These are phyloP conservation scores for Populus deltoides DNA, from an alignment of 345 rosid species.

Conservation along the genomic window DNA sequence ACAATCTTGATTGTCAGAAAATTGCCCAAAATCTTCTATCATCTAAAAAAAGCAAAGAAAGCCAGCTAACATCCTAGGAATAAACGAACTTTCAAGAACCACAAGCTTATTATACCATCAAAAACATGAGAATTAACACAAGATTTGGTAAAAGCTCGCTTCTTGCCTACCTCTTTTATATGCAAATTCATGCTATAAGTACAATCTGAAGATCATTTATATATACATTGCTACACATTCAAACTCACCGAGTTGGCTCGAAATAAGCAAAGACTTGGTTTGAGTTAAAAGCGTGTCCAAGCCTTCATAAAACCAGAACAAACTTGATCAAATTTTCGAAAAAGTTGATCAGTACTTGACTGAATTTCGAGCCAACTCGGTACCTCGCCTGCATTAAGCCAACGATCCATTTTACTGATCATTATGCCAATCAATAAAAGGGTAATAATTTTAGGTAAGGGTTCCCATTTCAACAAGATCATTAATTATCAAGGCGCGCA, in stretches of 20 bases:
- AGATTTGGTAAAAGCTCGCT: background rate
- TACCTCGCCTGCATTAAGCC: slow-evolving; percentile 52
- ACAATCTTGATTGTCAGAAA: slow-evolving; percentile 14
- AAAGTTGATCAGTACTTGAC: slow-evolving; percentile 48
- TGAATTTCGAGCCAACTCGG: slow-evolving; percentile 62
- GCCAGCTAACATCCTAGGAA: background rate
- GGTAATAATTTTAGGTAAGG: background rate
- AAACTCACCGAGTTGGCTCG: slow-evolving; percentile 56
- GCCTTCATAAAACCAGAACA: slow-evolving; percentile 55
- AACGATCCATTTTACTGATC: slow-evolving; percentile 26
- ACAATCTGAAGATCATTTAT: background rate
- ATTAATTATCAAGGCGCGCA: background rate
- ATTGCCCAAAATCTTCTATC: background rate
- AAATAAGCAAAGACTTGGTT: slow-evolving; percentile 47
- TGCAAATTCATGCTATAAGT: background rate
- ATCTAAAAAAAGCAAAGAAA: background rate
- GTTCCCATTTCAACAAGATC: background rate
- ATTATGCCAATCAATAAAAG: slow-evolving; percentile 21
- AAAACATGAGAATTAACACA: background rate
- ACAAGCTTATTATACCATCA: background rate
- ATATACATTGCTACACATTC: background rate
- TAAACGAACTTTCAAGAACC: background rate
- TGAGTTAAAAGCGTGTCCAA: slow-evolving; percentile 46
- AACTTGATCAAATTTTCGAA: slow-evolving; percentile 41
- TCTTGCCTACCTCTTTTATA: background rate